phyloP scores from a whole-genome alignment of 2,329 filamentous ascomycete species.

The Moelleriella libera region DNA sequence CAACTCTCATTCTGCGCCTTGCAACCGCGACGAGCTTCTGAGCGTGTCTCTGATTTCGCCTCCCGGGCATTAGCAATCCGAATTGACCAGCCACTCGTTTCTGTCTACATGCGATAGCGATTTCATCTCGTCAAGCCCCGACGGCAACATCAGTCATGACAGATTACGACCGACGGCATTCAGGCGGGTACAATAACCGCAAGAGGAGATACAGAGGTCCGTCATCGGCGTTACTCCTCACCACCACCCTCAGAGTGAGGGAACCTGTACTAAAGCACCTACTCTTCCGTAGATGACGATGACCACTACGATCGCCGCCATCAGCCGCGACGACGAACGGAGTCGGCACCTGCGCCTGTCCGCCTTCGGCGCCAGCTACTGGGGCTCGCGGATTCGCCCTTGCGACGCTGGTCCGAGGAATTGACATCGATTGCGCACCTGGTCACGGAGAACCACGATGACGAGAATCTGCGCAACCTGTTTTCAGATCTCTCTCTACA shows the following conservation, averaged over 20 bases:
- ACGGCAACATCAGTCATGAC: no score
- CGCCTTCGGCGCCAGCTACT: conserved; percentile 68
- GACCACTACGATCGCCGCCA: conserved; percentile 64
- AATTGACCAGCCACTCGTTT: no score
- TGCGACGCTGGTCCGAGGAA: conserved; percentile 68
- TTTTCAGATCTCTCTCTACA: conserved; percentile 65
- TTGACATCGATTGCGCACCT: conserved; percentile 60
- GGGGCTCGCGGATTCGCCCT: conserved; percentile 66
- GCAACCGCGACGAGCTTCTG: no score
- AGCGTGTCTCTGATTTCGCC: no score
- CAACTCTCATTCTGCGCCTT: not conserved
- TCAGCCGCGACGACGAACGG: conserved; percentile 59
- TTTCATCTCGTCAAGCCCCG: no score
- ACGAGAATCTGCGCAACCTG: conserved; percentile 57
- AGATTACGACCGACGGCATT: conserved; percentile 42
- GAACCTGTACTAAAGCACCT: no score
- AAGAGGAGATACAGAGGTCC: conserved; percentile 73
- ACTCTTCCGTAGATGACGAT: conserved; percentile 48
- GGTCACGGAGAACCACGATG: conserved; percentile 74
- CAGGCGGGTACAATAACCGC: conserved; percentile 43
- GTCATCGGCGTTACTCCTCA: conserved; percentile 11
- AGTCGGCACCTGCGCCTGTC: conserved; percentile 53
- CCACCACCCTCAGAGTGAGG: no score
- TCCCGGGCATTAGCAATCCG: no score
- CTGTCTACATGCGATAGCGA: no score